Base-by-base conservation (phyloP, 345 rosid genomes). In the Syzygium grande region DNA sequence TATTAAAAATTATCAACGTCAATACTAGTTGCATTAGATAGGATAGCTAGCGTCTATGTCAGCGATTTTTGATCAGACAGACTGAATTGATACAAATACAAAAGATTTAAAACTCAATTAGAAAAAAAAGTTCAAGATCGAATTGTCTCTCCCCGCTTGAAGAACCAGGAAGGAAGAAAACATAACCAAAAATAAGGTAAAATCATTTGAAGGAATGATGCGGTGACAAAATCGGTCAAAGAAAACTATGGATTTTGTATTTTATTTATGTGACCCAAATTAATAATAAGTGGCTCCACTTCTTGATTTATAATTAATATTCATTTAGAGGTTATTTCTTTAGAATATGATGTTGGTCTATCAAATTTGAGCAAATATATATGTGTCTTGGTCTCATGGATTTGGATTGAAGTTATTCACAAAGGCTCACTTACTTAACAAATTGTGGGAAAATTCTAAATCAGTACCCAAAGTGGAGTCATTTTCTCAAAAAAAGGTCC, bases 1-100 rank as follows among this genome's bases (percentile, higher is more conserved):
- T 41, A 41, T 41, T 41, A 41, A 41, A 52, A 52, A 52, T 52
- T 52, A 5, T 17, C 3, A 17, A 52, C 19, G 5, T 52, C 0
- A 5, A 7, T 6, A 0, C 2, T 7, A 21, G 54, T 6, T 41
- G 43, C 43, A 2, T 41, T 41, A 41, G 43, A 6, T 4, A 41
- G 43, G 43, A 41, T 4, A 41, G 6, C 43, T 2, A 4, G 43
- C 5, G 43, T 41, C 6, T 6, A 41, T 41, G 5, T 41, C 6
- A 5, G 43, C 5, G 43, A 41, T 41, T 41, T 41, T 7, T 2
- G 1, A 2, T 0, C 21, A 6, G 17, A 52, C 16, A 2, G 16
- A 52, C 7, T 15, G 7, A 52, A 52, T 15, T 52, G 7, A 0
- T 21, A 15, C 19, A 52, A 6, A 14, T 4, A 21, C 21, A 52